Conservation (phyloP, 805 yeast genomes). For the Teunomyces funiuensis region DNA sequence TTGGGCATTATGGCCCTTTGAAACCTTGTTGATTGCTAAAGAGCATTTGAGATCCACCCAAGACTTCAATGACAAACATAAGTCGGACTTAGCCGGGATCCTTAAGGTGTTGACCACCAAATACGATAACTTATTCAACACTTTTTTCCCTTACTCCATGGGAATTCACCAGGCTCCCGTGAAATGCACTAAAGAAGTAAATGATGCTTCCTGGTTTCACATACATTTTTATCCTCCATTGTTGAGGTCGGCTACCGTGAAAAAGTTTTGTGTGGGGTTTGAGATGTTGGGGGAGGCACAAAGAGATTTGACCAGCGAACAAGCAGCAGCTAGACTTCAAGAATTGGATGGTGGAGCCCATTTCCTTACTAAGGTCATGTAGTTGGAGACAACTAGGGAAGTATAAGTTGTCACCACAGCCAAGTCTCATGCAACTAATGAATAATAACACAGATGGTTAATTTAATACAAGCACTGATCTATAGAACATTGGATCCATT, state of each 20-base stretch:
- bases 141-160: constrained; percentile 79
- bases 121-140: constrained; percentile 68
- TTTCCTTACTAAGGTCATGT: constrained; percentile 13
- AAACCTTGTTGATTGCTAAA: constrained; percentile 62
- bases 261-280: constrained; percentile 74
- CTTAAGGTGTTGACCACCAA: constrained; percentile 55
- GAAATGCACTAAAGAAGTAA: constrained; percentile 40
- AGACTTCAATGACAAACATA: constrained; percentile 48
- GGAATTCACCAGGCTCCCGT: constrained; percentile 78
- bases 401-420: too few relatives aligned
- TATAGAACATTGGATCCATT: not conserved
- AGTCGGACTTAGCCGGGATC: constrained; percentile 54
- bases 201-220: constrained; percentile 53
- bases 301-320: constrained; percentile 65
- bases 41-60: constrained; percentile 50
- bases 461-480: not conserved
- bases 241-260: constrained; percentile 70
- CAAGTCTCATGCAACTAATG: too few relatives aligned
- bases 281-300: constrained; percentile 71
- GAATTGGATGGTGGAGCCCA: constrained; percentile 41
- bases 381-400: not conserved
- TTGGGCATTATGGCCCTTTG: constrained; percentile 86
- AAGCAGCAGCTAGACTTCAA: constrained; percentile 58
- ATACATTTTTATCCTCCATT: constrained; percentile 81
- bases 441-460: too few relatives aligned